Percentiles rank a stretch among this genome's conserved stretches.
Evolutionary conservation across 2,329 filamentous ascomycete genomes (phyloP).

Genomic region (Apiospora koreana): DNA sequence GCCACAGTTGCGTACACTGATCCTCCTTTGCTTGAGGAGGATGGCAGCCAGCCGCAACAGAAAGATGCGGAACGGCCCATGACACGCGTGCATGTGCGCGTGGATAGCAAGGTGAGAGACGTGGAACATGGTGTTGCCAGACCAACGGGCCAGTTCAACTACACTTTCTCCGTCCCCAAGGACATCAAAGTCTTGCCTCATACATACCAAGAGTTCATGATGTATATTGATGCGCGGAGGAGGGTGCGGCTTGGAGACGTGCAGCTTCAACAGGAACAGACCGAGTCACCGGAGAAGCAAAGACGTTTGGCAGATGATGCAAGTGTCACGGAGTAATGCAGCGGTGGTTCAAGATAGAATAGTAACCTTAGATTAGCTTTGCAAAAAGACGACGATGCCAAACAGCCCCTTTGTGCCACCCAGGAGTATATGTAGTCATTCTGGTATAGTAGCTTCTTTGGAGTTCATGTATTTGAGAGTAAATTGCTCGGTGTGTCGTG

Average conservation of each 20-base stretch:
- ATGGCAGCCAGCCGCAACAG: conserved; percentile 46
- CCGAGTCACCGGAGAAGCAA: conserved; percentile 18
- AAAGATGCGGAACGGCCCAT: conserved; percentile 27
- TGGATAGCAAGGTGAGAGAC: conserved; percentile 71
- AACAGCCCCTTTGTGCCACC: not conserved
- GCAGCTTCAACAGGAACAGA: conserved; percentile 25
- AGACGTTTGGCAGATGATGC: conserved; percentile 16
- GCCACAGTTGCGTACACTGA: conserved; percentile 74
- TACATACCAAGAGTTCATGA: conserved; percentile 32
- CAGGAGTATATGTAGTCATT: not conserved
- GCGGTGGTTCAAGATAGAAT: not conserved
- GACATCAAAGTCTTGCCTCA: conserved; percentile 39
- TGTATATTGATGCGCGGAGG: conserved; percentile 44
- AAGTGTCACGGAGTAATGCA: conserved; percentile 25
- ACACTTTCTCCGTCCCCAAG: conserved; percentile 52
- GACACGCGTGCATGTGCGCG: conserved; percentile 65
- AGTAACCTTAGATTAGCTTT: not conserved
- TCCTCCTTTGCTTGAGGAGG: conserved; percentile 46
- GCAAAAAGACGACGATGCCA: not conserved
- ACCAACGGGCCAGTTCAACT: conserved; percentile 75
- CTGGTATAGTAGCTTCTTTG: no score
- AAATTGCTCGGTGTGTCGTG: not conserved
- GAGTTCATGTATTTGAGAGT: no score
- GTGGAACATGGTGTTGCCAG: conserved; percentile 63
- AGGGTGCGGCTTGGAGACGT: conserved; percentile 37